These are phyloP conservation scores for Raphanus hybrid DNA, from an alignment of 441 rosid species.

Conservation along the genomic window DNA sequence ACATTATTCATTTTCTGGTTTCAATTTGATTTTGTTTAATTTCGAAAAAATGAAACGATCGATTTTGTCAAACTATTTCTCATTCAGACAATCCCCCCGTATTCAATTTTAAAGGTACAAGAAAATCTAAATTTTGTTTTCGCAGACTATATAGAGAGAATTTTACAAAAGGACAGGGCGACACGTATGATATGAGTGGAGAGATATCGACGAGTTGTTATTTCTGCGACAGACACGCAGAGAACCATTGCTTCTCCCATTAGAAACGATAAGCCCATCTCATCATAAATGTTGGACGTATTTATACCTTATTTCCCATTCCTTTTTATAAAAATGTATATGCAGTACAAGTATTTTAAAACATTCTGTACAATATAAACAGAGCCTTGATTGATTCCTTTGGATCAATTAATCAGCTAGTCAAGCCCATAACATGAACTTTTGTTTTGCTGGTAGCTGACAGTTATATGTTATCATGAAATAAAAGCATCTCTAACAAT, in stretches of 20 bases:
- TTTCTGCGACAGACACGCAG: constrained; percentile 34
- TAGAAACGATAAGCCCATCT: constrained; percentile 38
- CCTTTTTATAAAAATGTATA: not conserved
- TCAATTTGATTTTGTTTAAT: not conserved
- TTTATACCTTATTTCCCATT: not conserved
- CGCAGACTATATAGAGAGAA: not conserved
- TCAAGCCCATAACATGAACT: too few species aligned
- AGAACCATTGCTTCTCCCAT: constrained; percentile 34
- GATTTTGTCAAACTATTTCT: not conserved
- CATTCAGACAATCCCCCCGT: not conserved
- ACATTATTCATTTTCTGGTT: not conserved
- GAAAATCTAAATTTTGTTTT: not conserved
- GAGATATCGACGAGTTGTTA: constrained; percentile 23
- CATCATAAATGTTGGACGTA: constrained; percentile 31
- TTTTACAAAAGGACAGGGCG: constrained; percentile 20
- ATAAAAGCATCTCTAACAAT: too few species aligned
- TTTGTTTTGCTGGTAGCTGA: too few species aligned
- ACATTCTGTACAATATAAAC: not conserved
- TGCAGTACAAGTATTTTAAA: not conserved
- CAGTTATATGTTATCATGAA: too few species aligned
- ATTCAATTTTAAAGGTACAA: constrained; percentile 9
- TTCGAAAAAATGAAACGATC: not conserved
- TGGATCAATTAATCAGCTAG: not conserved
- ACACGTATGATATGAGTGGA: constrained; percentile 28
- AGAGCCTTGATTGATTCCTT: not conserved